Conservation (phyloP, 768 basidiomycete species). For the Termitomyces heimii region DNA sequence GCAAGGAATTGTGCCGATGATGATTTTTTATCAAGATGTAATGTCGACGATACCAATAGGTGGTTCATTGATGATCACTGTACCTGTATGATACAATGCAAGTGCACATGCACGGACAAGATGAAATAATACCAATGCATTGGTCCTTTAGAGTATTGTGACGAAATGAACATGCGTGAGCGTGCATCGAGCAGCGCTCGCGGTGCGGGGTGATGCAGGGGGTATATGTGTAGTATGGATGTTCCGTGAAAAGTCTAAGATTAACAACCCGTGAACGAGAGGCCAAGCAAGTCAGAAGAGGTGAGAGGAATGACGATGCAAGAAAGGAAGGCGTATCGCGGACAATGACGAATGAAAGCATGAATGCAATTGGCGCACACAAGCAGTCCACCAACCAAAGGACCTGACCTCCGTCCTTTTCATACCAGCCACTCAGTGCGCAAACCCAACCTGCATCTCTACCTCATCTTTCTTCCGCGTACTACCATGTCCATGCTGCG, state of each 20-base stretch:
- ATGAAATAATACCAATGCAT: slow-evolving; percentile 3
- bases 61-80: background rate
- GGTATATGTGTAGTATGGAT: slow-evolving; percentile 4
- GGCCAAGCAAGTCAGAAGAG: background rate
- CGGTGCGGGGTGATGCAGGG: background rate
- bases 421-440: slow-evolving; percentile 14
- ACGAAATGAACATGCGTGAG: background rate
- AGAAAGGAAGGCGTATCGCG: background rate
- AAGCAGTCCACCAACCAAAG: background rate
- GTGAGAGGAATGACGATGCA: too few relatives aligned
- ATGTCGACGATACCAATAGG: background rate
- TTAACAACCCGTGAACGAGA: background rate
- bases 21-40: background rate
- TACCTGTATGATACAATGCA: too few relatives aligned
- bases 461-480: slow-evolving; percentile 22
- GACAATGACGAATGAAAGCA: background rate
- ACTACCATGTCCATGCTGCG: slow-evolving; percentile 10
- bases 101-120: background rate
- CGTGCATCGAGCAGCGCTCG: slow-evolving; percentile 3
- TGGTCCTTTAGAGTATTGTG: slow-evolving; percentile 4
- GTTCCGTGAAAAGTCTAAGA: slow-evolving; percentile 5
- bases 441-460: slow-evolving; percentile 33
- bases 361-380: background rate
- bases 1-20: background rate
- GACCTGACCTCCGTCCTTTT: background rate